Base-by-base conservation (phyloP, 257 asterid species). In the Capsicum pubescens region DNA sequence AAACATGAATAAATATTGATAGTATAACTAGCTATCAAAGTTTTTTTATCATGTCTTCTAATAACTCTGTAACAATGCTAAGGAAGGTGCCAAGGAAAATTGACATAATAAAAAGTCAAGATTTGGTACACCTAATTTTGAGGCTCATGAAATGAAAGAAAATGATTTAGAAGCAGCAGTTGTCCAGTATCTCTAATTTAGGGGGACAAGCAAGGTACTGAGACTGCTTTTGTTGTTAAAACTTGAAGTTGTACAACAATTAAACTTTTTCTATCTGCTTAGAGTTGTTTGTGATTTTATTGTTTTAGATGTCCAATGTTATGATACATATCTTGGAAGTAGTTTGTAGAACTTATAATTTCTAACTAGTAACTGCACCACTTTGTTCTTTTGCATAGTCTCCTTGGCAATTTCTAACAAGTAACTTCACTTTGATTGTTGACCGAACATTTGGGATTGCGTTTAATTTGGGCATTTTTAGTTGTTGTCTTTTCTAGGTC, bases 151-250 rank as follows among this genome's bases (percentile, higher is more conserved):
- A 67, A 91, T 95, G 78, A 98, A 97, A 83, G 92, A 95, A 3
- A 93, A 95, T 77, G 98, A 95, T 69, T 86, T 97, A 82, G 98
- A 97, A 87, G 93, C 93, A 52, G 94, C 97, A 61, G 93, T 97
- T 86, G 92, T 91, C 12, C 98, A 92, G 58, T 97, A 97, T 90
- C 91, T 97, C 88, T 87, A 91, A 82, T 93, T 87, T 84, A 89
- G 99, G 89, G 98, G 99, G 86, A 92, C 98, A 3, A 94, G 97
- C 82, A 97, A 97, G 99, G 99, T 94, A 92, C 77, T 76, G 17
- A 74, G 81, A 12, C 48, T 76, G 26, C 46, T 76, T 26, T 50
- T 76, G 26, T 76, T 76, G 63, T 26, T 76, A 16, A 69, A 39
- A 39, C 54, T 69, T 39, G 63, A 21, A 52, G 52, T 52, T 76